Base-by-base conservation (phyloP, 2,329 filamentous ascomycete species). In the Monosporascus sp. region DNA sequence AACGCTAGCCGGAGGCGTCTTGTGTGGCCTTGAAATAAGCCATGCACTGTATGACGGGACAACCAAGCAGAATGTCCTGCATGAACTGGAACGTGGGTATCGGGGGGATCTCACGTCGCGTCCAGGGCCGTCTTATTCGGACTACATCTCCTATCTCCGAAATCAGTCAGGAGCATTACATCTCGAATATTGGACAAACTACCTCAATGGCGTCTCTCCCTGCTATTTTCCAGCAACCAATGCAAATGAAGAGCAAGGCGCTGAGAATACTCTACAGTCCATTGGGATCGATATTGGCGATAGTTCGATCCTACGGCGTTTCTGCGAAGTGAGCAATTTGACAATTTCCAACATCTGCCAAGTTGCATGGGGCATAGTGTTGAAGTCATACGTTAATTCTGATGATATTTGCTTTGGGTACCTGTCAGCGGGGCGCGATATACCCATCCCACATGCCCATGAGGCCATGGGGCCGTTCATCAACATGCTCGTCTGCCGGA, bases 71-170 rank as follows among this genome's bases (percentile, higher is more conserved):
- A 43, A 19, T 19, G 2, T 43, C 1, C 9, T 43, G 17, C 40
- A 43, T 19, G 40, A 43, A 3, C 9, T 43, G 2, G 2, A 22
- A 11, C 3, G 17, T 2, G 40, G 16, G 9, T 43, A 43, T 19
- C 2, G 19, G 8, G 19, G 19, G 1, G 1, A 1, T 2, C 40
- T 43, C 19, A 1, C 40, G 9, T 2, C 2, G 16, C 1, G 3
- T 22, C 1, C 40, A 19, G 40, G 40, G 3, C 40, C 40, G 2
- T 11, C 17, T n/a, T 43, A 43, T 19, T 20, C 16, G 1, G 40
- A 43, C 9, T 43, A 19, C 19, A 43, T 43, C 40, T n/a, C 40
- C 9, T 22, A 43, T 22, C 17, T 43, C 3, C 1, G 19, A 1
- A 11, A n/a, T 2, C 40, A 43, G 3, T n/a, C 17, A 2, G 8